These are phyloP conservation scores for Alopecurus myosuroides DNA, from an alignment of 176 grass and related monocot genomes.

Conservation along the genomic window DNA sequence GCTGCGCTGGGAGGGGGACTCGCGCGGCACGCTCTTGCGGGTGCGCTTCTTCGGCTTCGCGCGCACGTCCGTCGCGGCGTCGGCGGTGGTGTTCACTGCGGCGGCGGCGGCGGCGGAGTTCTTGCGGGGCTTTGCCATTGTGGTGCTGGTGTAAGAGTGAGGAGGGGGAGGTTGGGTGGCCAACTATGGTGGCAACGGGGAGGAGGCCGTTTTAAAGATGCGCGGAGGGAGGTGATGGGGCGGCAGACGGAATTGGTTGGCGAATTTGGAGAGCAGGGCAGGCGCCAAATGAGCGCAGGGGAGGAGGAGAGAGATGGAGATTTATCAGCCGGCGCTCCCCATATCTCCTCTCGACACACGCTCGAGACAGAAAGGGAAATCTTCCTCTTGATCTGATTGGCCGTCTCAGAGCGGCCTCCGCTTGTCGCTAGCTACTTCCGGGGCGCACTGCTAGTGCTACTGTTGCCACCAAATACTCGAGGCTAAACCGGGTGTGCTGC, in stretches of 20 bases:
- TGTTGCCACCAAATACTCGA: neutral
- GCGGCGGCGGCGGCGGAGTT: constrained; percentile 3
- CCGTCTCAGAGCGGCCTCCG: constrained; percentile 28
- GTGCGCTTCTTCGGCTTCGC: constrained; percentile 80
- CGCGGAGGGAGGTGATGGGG: neutral
- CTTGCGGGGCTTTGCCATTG: constrained; percentile 45
- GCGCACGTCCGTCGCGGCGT: neutral
- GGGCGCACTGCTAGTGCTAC: neutral
- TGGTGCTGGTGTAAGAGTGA: neutral
- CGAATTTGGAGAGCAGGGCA: constrained; percentile 20
- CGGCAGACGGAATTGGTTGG: constrained; percentile 25
- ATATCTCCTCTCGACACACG: neutral
- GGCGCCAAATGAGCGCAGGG: constrained; percentile 42
- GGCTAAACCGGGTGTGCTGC: no score
- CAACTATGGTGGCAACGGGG: constrained; percentile 20
- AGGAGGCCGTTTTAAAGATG: constrained; percentile 33
- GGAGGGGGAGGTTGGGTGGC: constrained; percentile 22
- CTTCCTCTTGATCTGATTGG: constrained; percentile 22
- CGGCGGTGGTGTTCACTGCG: neutral
- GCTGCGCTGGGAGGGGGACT: constrained; percentile 75
- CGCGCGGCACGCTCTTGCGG: constrained; percentile 65
- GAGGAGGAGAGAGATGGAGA: neutral
- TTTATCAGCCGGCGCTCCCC: neutral
- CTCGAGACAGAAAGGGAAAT: neutral
- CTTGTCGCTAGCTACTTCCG: constrained; percentile 12